phyloP scores from a whole-genome alignment of 768 basidiomycete genomes.

The Pholiota microspora region DNA sequence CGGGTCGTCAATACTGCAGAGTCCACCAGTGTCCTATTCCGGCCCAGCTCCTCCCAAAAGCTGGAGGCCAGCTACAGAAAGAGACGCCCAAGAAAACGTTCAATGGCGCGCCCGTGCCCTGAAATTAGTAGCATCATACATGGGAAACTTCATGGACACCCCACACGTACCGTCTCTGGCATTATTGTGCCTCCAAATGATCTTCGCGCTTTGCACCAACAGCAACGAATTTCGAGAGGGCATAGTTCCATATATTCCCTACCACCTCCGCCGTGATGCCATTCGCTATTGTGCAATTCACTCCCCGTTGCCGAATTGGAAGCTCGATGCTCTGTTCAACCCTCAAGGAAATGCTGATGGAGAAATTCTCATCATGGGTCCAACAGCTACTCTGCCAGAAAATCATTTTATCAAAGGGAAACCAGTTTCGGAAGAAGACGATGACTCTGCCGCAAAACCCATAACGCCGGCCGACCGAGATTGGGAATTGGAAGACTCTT shows the following conservation, averaged over 20 bases:
- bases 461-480: conserved; percentile 18
- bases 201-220: conserved; percentile 38
- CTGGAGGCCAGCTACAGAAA: conserved; percentile 41
- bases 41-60: conserved; percentile 58
- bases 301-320: conserved; percentile 47
- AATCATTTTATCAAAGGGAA: conserved; percentile 33
- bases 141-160: conserved; percentile 19
- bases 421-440: not conserved
- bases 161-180: conserved; percentile 48
- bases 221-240: conserved; percentile 41
- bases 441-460: not conserved
- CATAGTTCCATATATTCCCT: conserved; percentile 50
- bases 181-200: conserved; percentile 52
- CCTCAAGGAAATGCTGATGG: conserved; percentile 55
- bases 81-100: conserved; percentile 27
- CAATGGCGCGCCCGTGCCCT: conserved; percentile 59
- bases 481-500: conserved; percentile 48
- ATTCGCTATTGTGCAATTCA: conserved; percentile 59
- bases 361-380: conserved; percentile 66
- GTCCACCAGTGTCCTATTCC: conserved; percentile 27
- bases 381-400: conserved; percentile 40
- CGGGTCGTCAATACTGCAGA: conserved; percentile 1
- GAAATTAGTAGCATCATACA: conserved; percentile 43
- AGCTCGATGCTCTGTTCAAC: conserved; percentile 50
- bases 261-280: conserved; percentile 57